Evolutionary conservation across 2,329 filamentous ascomycete genomes (phyloP), one percentile per base, ranked within the genome.

Genomic region (Neonectria magnoliae): DNA sequence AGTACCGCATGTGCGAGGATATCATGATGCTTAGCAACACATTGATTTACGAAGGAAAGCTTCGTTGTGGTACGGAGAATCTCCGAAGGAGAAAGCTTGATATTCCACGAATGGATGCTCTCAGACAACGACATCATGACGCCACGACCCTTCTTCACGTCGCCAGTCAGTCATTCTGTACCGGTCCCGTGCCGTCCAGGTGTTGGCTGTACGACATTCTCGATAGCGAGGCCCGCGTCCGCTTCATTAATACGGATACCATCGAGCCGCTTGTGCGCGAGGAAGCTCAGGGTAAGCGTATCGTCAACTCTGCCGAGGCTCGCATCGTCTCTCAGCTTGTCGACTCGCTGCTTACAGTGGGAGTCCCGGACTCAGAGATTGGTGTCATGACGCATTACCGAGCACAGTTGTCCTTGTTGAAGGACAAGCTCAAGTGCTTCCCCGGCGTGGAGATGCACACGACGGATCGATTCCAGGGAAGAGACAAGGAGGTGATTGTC

Each of bases 1-100:
- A 99, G 77, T 99, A 99, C 76, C 93, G 96, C 66, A 99, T 99
- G 96, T 97, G 93, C 73, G 92, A 96, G 71, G 96, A 99, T 66
- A 92, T 99, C 65, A 98, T 98, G 95, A 87, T 91, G 2, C 86
- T 99, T 14, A 97, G 93, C 67, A 99, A 98, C 78, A 92, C 88
- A 1, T 86, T 99, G 60, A 98, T 99, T 73, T 99, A 99, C 80
- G 85, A 90, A n/a, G 95, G 94, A 5, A 88, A 90, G 38, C 85
- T 99, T 41, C 95, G 96, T 73, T 99, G 96, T 75, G 96, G 96
- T 25, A 97, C 90, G 5, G 85, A 91, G 51, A 84, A 87, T 57
- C 89, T 98, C 11, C 92, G 93, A 11, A 83, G 83, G 36, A 88
- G 88, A 41, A 90, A 88, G 50, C 84, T 98, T 2, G 75, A 84